These are phyloP conservation scores for Cicer yamashitae DNA, from an alignment of 306 rosid species.

Conservation along the genomic window DNA sequence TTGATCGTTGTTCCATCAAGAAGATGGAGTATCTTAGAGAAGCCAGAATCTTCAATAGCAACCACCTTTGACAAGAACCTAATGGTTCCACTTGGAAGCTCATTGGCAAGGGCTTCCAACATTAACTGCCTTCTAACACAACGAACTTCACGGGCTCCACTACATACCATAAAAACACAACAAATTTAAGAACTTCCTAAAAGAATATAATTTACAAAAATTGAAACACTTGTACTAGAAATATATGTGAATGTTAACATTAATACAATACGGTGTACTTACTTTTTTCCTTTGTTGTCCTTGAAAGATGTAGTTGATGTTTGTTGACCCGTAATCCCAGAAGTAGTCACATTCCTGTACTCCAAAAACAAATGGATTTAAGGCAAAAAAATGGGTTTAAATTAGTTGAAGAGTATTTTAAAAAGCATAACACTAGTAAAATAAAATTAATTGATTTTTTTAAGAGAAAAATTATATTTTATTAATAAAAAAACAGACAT, in stretches of 20 bases:
- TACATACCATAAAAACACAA: not conserved
- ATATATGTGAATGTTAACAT: too few relatives aligned
- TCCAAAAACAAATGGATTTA: too few relatives aligned
- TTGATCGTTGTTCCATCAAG: constrained; percentile 64
- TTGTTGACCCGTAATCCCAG: constrained; percentile 57
- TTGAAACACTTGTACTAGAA: not conserved
- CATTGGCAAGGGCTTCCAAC: constrained; percentile 68
- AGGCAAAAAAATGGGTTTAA: too few relatives aligned
- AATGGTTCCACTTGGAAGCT: constrained; percentile 74
- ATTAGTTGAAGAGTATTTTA: too few relatives aligned
- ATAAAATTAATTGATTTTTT: too few relatives aligned
- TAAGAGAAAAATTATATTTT: too few relatives aligned
- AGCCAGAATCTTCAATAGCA: constrained; percentile 66
- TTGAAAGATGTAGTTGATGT: constrained; percentile 47
- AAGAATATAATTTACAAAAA: not conserved
- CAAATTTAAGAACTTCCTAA: too few relatives aligned
- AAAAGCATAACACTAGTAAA: too few relatives aligned
- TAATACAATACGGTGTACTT: constrained; percentile 34
- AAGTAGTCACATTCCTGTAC: constrained; percentile 58
- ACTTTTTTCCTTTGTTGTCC: constrained; percentile 52
- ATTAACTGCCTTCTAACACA: constrained; percentile 59
- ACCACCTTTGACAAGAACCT: constrained; percentile 75
- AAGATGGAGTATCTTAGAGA: constrained; percentile 69
- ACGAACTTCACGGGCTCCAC: constrained; percentile 52
- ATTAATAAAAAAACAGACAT: too few relatives aligned